Evolutionary conservation across 139 green algal species (phyloP).

Genomic region (Mesotaenium endlicherianum): DNA sequence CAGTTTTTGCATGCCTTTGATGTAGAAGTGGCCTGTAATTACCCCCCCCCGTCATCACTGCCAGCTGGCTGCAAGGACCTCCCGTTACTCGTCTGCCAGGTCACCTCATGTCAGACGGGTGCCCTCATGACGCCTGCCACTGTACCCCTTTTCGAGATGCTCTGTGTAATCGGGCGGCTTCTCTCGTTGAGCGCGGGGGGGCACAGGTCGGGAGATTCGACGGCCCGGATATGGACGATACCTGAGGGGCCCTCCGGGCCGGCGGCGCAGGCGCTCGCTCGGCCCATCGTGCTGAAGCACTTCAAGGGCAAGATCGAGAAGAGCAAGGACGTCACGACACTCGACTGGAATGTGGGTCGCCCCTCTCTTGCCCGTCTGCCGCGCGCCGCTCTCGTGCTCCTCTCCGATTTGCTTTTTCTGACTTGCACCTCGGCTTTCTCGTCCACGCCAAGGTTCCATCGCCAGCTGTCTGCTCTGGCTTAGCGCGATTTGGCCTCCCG

Average conservation of each 20-base stretch:
- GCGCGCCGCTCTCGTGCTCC: not conserved
- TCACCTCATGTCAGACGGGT: no score
- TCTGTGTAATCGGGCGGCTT: no score
- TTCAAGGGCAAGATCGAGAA: constrained; percentile 57
- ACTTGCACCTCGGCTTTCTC: not conserved
- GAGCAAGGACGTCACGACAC: constrained; percentile 82
- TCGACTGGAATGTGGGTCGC: constrained; percentile 80
- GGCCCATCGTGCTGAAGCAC: constrained; percentile 59
- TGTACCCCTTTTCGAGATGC: no score
- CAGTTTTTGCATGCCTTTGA: no score
- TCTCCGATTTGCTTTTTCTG: not conserved
- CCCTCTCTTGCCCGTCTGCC: not conserved
- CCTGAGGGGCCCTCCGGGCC: constrained; percentile 25
- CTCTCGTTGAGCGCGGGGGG: no score
- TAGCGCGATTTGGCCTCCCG: no score
- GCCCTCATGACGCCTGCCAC: no score
- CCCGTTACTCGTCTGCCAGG: no score
- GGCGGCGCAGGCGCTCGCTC: not conserved
- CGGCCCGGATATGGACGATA: constrained; percentile 81
- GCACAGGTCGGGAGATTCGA: constrained; percentile 75
- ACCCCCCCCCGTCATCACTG: no score
- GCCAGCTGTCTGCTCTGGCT: not conserved
- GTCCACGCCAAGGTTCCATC: not conserved
- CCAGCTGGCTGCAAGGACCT: no score
- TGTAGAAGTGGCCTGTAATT: no score